Percentiles rank a stretch among this genome's conserved stretches.
Conservation (phyloP, 2,329 filamentous ascomycete species). For the Fragosphaeria purpurea region DNA sequence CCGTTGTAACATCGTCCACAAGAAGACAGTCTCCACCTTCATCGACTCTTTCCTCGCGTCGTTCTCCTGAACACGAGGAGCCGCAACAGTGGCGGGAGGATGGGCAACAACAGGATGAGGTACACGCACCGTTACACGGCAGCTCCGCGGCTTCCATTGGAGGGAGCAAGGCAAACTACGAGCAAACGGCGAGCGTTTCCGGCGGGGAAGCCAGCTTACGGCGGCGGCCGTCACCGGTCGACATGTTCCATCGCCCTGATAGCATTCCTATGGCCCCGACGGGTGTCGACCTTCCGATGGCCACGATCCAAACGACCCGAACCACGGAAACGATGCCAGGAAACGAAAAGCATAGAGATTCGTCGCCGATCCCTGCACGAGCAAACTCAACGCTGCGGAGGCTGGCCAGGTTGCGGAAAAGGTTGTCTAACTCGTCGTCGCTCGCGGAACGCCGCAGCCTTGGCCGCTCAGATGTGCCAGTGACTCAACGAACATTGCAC, state of each 20-base stretch:
- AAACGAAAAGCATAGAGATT: slow-evolving; percentile 11
- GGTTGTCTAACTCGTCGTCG: slow-evolving; percentile 33
- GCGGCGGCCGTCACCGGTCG: slow-evolving; percentile 12
- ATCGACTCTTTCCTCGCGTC: background rate
- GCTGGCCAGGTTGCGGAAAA: slow-evolving; percentile 6
- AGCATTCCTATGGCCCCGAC: slow-evolving; percentile 29
- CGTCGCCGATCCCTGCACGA: slow-evolving; percentile 2
- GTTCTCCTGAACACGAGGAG: background rate
- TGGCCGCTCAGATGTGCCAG: slow-evolving; percentile 35
- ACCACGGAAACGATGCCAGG: background rate
- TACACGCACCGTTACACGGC: background rate
- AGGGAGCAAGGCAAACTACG: background rate
- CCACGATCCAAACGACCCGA: background rate
- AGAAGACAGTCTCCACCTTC: slow-evolving; percentile 26
- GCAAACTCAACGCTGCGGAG: slow-evolving; percentile 7
- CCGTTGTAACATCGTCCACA: slow-evolving; percentile 46
- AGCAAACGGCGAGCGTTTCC: background rate
- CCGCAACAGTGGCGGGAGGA: slow-evolving; percentile 2
- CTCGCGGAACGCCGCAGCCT: background rate
- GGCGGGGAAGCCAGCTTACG: background rate
- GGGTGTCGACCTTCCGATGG: background rate
- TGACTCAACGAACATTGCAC: slow-evolving; percentile 25
- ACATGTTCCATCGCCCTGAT: slow-evolving; percentile 38
- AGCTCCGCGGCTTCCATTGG: background rate
- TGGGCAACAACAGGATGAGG: background rate